These are phyloP conservation scores for Hyphopichia fennica DNA, from an alignment of 1,139 yeast genomes.

Conservation along the genomic window DNA sequence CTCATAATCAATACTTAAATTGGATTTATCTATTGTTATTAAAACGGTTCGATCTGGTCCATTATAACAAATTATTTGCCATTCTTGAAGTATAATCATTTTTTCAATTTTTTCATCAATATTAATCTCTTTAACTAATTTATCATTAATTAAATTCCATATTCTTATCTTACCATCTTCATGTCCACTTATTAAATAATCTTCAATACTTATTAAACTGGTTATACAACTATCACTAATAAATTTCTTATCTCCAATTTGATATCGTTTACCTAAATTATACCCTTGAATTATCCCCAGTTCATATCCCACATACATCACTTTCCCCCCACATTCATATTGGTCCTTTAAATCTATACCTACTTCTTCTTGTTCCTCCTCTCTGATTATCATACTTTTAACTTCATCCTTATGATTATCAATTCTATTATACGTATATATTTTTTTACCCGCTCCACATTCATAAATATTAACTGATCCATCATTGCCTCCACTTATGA, in stretches of 20 bases:
- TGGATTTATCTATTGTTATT: constrained; percentile 9
- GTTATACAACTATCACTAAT: constrained; percentile 11
- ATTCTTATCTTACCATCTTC: constrained; percentile 19
- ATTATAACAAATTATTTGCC: constrained; percentile 12
- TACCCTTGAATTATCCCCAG: constrained; percentile 40
- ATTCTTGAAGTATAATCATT: neutral
- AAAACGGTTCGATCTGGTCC: constrained; percentile 23
- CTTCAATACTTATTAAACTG: constrained; percentile 13
- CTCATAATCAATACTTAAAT: constrained; percentile 1
- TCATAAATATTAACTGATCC: constrained; percentile 67
- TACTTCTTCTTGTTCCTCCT: constrained; percentile 1
- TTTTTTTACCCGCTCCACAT: constrained; percentile 51
- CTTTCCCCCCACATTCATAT: constrained; percentile 34
- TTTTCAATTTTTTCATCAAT: neutral
- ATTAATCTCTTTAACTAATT: neutral
- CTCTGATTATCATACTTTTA: constrained; percentile 17
- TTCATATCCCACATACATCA: constrained; percentile 41
- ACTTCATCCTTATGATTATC: constrained; percentile 33
- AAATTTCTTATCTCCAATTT: neutral
- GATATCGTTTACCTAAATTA: constrained; percentile 20
- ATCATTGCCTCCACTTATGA: constrained; percentile 52
- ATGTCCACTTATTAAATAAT: constrained; percentile 22
- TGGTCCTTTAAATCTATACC: neutral
- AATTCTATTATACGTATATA: constrained; percentile 38
- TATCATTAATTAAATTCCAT: constrained; percentile 9